Percentiles rank a stretch among this genome's conserved stretches.
phyloP scores from a whole-genome alignment of 2,329 filamentous ascomycete species.

The Stagonosporopsis cucurbitacearum region DNA sequence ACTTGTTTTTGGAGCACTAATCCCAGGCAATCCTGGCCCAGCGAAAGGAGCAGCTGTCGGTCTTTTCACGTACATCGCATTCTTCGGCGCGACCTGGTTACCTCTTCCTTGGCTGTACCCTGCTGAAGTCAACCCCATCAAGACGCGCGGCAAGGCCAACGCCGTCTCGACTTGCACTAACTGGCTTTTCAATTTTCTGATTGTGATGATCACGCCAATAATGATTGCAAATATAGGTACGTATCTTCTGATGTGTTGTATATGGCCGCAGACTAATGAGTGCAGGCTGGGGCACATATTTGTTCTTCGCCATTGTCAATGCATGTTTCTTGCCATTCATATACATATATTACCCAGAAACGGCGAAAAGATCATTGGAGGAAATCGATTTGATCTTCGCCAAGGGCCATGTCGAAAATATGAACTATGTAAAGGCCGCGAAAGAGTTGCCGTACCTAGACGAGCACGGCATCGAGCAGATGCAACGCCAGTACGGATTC shows the following conservation, averaged over 20 bases:
- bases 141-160: slow-evolving; percentile 61
- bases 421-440: slow-evolving; percentile 65
- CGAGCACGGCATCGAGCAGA: slow-evolving; percentile 60
- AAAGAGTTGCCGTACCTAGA: slow-evolving; percentile 62
- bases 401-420: slow-evolving; percentile 58
- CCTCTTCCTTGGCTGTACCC: slow-evolving; percentile 65
- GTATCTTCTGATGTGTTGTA: not conserved
- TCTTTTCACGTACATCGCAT: slow-evolving; percentile 70
- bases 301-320: slow-evolving; percentile 60
- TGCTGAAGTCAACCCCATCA: slow-evolving; percentile 59
- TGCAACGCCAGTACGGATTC: slow-evolving; percentile 49
- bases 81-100: slow-evolving; percentile 69
- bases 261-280: not conserved
- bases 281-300: slow-evolving; percentile 45
- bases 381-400: slow-evolving; percentile 59
- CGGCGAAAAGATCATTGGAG: slow-evolving; percentile 55
- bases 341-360: slow-evolving; percentile 63
- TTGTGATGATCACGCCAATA: slow-evolving; percentile 50
- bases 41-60: slow-evolving; percentile 62
- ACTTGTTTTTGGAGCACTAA: slow-evolving; percentile 47
- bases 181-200: slow-evolving; percentile 59
- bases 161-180: slow-evolving; percentile 60
- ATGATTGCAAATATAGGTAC: slow-evolving; percentile 40
- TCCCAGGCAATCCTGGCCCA: slow-evolving; percentile 40
- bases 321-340: slow-evolving; percentile 57